Conservation (phyloP, 192 early-diverging fungal genomes). For the Chytriomyces sp. region DNA sequence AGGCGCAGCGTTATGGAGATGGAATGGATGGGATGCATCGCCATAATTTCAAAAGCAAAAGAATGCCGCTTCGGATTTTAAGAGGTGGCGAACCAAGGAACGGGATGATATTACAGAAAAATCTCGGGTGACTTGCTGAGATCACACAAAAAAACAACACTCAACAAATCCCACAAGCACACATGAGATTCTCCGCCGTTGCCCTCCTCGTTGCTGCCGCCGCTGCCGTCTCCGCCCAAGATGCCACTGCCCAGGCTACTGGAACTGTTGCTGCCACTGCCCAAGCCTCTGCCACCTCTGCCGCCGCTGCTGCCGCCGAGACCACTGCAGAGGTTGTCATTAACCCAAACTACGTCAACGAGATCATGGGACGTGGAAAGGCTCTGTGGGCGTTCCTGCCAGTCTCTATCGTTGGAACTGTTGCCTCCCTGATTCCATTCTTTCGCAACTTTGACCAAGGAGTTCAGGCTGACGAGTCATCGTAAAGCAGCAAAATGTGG, state of each 20-base stretch:
- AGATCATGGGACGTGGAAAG: conserved; percentile 17
- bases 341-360: not conserved
- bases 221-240: not conserved
- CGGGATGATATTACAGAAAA: too few species aligned
- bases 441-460: conserved; percentile 25
- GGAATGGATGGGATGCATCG: too few species aligned
- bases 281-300: not conserved
- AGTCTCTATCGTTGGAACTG: conserved; percentile 13
- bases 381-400: conserved; percentile 16
- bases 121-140: too few species aligned
- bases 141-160: too few species aligned
- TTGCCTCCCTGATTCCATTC: conserved; percentile 20
- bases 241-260: not conserved
- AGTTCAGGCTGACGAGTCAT: conserved; percentile 3
- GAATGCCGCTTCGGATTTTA: too few species aligned
- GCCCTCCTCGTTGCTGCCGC: not conserved
- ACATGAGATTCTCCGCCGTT: too few species aligned
- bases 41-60: too few species aligned
- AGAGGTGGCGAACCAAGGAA: too few species aligned
- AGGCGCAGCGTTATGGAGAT: too few species aligned
- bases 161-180: too few species aligned
- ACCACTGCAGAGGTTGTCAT: not conserved
- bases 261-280: not conserved
- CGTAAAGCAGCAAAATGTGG: too few species aligned
- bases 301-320: not conserved